Base-by-base conservation (phyloP, 2,329 filamentous ascomycete species). In the Metarhizium rileyi region DNA sequence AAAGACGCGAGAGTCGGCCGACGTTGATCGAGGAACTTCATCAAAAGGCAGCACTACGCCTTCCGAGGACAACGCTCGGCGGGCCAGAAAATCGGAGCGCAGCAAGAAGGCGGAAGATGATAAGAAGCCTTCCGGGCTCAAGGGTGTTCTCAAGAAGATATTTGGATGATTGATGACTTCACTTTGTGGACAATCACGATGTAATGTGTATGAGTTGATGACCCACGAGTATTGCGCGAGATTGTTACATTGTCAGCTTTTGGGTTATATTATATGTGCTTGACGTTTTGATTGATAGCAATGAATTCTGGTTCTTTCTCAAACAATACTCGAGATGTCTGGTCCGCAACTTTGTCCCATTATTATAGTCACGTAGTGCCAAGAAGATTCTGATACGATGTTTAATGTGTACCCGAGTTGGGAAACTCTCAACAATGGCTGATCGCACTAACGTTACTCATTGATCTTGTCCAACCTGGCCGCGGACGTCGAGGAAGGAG, bases 131-230 rank as follows among this genome's bases (percentile, higher is more conserved):
- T 53, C 58, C 7, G 66, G 66, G 1, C 50, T 71, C 48, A 64
- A 63, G 51, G 64, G 60, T 8, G 56, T 62, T n/a, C 61, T 70
- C 35, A 70, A 66, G 60, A 66, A 61, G 52, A 28, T 70, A 9
- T 70, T 71, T 49, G 57, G 44, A 28, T 30, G 40, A 20, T 12
- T 42, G 26, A 20, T 38, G 16, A 20, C 22, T 45, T 48, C 38
- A 48, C 28, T 38, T 44, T 49, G 48, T 41, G 41, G 28, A 46
- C 28, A 48, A 40, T 40, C 38, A 53, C 44, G 49, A 48, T 50
- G 49, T 47, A 49, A 54, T 44, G 23, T 51, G 33, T 49, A 49
- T 33, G 50, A 44, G 33, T 42, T 18, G 46, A 44, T 16, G 43
- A 27, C 41, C 44, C 26, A 49, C 30, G 49, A 38, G 6, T 38